These are phyloP conservation scores for Telfairia occidentalis DNA, from an alignment of 331 rosid genomes.

Conservation along the genomic window DNA sequence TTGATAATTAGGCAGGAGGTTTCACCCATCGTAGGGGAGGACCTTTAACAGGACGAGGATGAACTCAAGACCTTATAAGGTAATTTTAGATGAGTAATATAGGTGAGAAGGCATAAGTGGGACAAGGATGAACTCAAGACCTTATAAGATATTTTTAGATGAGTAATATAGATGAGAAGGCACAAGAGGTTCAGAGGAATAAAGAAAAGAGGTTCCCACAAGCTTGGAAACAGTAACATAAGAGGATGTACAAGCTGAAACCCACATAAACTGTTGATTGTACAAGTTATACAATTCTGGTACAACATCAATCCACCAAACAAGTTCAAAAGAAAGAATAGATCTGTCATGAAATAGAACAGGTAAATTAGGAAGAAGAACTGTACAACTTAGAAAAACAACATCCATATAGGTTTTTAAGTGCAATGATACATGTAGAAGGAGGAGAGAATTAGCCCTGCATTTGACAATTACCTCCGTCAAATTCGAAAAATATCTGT, in stretches of 20 bases:
- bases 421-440: background rate
- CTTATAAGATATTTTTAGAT: background rate
- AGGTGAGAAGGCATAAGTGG: background rate
- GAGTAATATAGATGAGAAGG: background rate
- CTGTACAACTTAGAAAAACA: background rate
- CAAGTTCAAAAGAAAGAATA: background rate
- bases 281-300: background rate
- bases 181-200: background rate
- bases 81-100: background rate
- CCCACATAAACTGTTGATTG: background rate
- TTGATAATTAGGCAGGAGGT: too few relatives aligned
- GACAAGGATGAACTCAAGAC: too few relatives aligned
- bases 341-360: background rate
- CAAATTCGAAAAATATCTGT: constrained; percentile 71
- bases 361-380: background rate
- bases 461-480: constrained; percentile 1
- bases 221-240: background rate
- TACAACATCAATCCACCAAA: background rate
- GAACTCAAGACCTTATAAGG: too few relatives aligned
- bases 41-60: too few relatives aligned
- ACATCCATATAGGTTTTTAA: background rate
- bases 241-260: background rate
- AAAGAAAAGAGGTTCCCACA: background rate
- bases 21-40: too few relatives aligned
- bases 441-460: background rate